Conservation (phyloP, 2,329 filamentous ascomycete species). For the Hymenoscyphus linearis region DNA sequence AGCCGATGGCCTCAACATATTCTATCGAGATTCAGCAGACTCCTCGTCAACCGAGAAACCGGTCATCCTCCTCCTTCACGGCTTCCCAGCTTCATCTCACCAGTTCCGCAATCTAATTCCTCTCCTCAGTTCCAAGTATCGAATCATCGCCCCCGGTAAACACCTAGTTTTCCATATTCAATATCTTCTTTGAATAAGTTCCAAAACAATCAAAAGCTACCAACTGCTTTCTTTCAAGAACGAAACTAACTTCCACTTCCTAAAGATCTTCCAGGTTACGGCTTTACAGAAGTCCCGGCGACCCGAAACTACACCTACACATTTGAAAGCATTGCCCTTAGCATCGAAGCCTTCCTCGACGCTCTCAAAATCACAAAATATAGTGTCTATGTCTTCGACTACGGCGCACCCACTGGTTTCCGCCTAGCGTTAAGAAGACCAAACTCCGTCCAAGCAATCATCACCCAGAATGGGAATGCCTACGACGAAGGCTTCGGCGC, state of each 20-base stretch:
- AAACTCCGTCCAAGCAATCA: constrained; percentile 44
- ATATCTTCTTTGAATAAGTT: too few relatives aligned
- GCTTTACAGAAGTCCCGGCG: constrained; percentile 46
- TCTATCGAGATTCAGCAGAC: constrained; percentile 37
- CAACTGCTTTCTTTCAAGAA: too few relatives aligned
- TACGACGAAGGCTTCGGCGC: constrained; percentile 47
- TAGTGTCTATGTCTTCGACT: constrained; percentile 58
- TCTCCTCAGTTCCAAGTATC: constrained; percentile 34
- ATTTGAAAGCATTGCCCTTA: constrained; percentile 46
- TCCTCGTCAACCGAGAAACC: constrained; percentile 23
- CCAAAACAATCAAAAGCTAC: too few relatives aligned
- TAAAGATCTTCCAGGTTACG: constrained; percentile 52
- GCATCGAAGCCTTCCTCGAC: constrained; percentile 44
- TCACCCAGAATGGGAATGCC: constrained; percentile 57
- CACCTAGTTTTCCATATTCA: too few relatives aligned
- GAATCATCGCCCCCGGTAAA: constrained; percentile 42
- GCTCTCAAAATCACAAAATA: constrained; percentile 42
- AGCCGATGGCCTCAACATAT: constrained; percentile 36
- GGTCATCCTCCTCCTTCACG: constrained; percentile 40
- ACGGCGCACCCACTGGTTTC: constrained; percentile 52
- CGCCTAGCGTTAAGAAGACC: constrained; percentile 47
- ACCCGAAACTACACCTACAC: constrained; percentile 49
- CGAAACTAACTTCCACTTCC: too few relatives aligned
- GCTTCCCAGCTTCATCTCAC: constrained; percentile 41
- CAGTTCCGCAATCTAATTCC: constrained; percentile 42